A percentile compares a stretch with the other conserved stretches of the same genome.
phyloP scores from a whole-genome alignment of 352 stramenopile genomes.

The Blastocystis sp. region DNA sequence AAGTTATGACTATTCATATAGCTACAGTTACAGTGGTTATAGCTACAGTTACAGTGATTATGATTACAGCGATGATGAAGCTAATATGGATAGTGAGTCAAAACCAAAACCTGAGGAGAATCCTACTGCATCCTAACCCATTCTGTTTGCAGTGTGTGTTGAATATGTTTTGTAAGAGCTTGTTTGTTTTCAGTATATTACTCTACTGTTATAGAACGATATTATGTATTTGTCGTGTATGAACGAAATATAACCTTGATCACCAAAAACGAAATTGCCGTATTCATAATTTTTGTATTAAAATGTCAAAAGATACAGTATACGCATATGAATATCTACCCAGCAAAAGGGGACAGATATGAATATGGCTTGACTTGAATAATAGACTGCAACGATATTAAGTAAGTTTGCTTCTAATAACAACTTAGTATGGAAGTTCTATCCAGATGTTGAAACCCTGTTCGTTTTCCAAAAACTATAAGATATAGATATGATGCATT shows the following conservation, averaged over 20 bases:
- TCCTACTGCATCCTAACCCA: background rate
- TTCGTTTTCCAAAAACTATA: background rate
- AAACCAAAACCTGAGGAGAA: background rate
- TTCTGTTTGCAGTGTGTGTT: background rate
- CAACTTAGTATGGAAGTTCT: background rate
- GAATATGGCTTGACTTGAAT: background rate
- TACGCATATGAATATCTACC: constrained; percentile 1
- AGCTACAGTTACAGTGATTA: background rate
- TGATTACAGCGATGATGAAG: background rate
- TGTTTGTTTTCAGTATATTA: background rate
- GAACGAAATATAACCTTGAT: background rate
- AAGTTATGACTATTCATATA: background rate
- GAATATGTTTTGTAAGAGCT: constrained; percentile 35
- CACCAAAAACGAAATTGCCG: background rate
- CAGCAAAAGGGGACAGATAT: constrained; percentile 8
- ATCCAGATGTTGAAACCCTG: constrained; percentile 5
- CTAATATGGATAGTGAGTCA: background rate
- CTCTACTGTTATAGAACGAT: too few species aligned
- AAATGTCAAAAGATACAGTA: background rate
- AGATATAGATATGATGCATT: constrained; percentile 14
- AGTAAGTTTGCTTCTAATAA: background rate
- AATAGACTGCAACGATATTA: background rate
- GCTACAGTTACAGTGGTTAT: constrained; percentile 23
- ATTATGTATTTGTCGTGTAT: too few species aligned
- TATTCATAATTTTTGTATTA: background rate